A percentile compares a stretch with the other conserved stretches of the same genome.
Evolutionary conservation across 768 basidiomycete genomes (phyloP).

Genomic region (Suillus brevipes): DNA sequence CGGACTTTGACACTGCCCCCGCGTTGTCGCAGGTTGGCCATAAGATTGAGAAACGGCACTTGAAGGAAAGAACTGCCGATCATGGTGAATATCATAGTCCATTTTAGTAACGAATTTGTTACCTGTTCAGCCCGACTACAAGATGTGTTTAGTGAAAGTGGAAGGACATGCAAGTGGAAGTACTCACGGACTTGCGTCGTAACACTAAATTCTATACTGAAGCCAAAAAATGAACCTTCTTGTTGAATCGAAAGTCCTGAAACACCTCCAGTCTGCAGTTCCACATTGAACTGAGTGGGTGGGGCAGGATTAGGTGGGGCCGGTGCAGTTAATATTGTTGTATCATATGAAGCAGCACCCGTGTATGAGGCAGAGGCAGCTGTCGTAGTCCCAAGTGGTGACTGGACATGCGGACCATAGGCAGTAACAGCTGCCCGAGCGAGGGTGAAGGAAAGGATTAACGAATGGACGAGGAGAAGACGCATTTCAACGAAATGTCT

Average conservation of each 20-base stretch:
- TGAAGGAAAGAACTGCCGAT: conserved; percentile 46
- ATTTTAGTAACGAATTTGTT: not conserved
- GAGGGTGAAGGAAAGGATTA: conserved; percentile 15
- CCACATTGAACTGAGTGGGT: conserved; percentile 44
- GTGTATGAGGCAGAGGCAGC: conserved; percentile 45
- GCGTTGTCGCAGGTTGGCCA: conserved; percentile 68
- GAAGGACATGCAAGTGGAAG: no score
- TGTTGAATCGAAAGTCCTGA: conserved; percentile 41
- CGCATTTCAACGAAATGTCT: conserved; percentile 15
- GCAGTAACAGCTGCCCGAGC: conserved; percentile 19
- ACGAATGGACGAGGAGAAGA: conserved; percentile 28
- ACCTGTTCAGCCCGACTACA: conserved; percentile 24
- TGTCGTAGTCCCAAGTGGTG: conserved; percentile 29
- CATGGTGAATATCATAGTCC: not conserved
- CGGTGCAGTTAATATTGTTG: conserved; percentile 50
- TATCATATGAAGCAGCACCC: conserved; percentile 52
- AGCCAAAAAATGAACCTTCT: conserved; percentile 66
- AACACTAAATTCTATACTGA: conserved; percentile 77
- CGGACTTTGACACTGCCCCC: conserved; percentile 64
- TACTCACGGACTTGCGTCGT: conserved; percentile 62
- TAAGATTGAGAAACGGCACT: conserved; percentile 75
- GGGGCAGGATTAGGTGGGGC: conserved; percentile 46
- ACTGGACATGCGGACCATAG: conserved; percentile 28
- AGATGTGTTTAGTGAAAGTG: not conserved
- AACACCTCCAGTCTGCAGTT: conserved; percentile 35